These are phyloP conservation scores for Candida andamanensis DNA, from an alignment of 805 yeast species.

Conservation along the genomic window DNA sequence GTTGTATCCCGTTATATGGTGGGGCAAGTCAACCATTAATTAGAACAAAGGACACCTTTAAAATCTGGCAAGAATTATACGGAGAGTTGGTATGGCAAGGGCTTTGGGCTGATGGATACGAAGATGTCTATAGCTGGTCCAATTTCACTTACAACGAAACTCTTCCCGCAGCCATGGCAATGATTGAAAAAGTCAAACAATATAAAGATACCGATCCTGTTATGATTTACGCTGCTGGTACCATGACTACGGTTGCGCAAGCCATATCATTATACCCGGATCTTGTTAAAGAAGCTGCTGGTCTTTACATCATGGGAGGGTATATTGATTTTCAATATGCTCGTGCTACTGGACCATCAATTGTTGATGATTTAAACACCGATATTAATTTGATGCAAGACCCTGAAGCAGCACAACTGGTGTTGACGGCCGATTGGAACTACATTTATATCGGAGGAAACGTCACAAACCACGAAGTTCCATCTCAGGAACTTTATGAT, in stretches of 20 bases:
- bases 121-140: conserved; percentile 26
- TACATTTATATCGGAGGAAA: conserved; percentile 37
- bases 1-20: conserved; percentile 31
- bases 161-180: conserved; percentile 33
- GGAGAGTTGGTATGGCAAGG: conserved; percentile 42
- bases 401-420: conserved; percentile 43
- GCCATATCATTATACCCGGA: conserved; percentile 37
- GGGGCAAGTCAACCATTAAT: conserved; percentile 37
- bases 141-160: conserved; percentile 24
- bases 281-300: conserved; percentile 34
- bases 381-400: conserved; percentile 41
- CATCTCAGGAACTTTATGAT: conserved; percentile 34
- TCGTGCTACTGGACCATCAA: conserved; percentile 21
- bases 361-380: conserved; percentile 32
- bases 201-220: conserved; percentile 32
- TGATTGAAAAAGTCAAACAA: conserved; percentile 35
- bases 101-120: conserved; percentile 28
- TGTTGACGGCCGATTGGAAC: conserved; percentile 37
- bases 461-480: conserved; percentile 36
- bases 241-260: conserved; percentile 43
- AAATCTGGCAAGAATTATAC: conserved; percentile 30
- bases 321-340: conserved; percentile 38
- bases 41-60: conserved; percentile 36
- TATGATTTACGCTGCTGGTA: conserved; percentile 34
- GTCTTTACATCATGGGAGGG: conserved; percentile 41